Evolutionary conservation across 2,329 filamentous ascomycete genomes (phyloP), one percentile per base, ranked within the genome.

Genomic region (Xenoacremonium recifei): DNA sequence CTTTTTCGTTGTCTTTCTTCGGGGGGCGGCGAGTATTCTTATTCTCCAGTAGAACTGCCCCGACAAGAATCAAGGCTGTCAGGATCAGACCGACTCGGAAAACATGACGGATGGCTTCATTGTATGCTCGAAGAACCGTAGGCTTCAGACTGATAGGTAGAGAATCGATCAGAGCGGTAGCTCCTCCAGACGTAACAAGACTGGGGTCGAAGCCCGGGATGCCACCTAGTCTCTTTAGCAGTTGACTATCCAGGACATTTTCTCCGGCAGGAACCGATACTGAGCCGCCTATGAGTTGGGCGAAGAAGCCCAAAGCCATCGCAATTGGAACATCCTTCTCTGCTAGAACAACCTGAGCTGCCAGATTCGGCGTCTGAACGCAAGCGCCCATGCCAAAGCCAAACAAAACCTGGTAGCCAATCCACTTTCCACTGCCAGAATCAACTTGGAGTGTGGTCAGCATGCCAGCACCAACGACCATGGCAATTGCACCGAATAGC

Each of bases 361-460:
- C 70, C 10, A 72, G 59, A 11, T 69, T 59, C 18, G 65, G 61
- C 16, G 66, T 60, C 51, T 74, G 70, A 57, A 73, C 70, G 17
- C 68, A 68, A 4, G 66, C 53, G 37, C 71, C 71, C 18, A 75
- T 64, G 18, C 77, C 77, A 3, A 78, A 59, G 18, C 77, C 79
- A 15, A 67, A 63, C 21, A 82, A 49, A 21, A 75, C 69, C 52
- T 80, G 76, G 55, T 74, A 80, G n/a, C 76, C 76, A 45, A 80
- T 74, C 77, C 77, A 82, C 18, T 66, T 60, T 9, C 61, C 56
- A 3, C 70, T 59, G 1, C 66, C 60, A 9, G 72, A 78, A 47
- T 64, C 50, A 3, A 72, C 59, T 29, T 59, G 54, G 13, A 79
- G 68, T 0, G 74, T 79, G 0, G 74, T 75, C 44, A 82, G 66